Conservation (phyloP, 202 grass and related monocot genomes). For the Saccharum hybrid region DNA sequence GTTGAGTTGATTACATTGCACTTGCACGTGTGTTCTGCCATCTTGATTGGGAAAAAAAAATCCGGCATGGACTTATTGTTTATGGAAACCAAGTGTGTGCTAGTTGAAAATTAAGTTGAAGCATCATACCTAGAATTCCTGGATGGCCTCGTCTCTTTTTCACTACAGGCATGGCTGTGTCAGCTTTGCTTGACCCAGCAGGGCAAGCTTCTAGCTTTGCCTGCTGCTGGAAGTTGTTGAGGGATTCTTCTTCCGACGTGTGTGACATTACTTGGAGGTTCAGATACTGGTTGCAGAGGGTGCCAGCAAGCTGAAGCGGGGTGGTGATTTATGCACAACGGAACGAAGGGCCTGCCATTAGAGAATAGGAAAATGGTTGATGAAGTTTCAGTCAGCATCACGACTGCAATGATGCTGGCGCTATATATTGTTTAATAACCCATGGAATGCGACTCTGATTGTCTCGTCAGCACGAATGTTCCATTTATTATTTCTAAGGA, state of each 20-base stretch:
- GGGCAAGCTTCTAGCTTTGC: slow-evolving; percentile 36
- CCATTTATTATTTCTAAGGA: too few species aligned
- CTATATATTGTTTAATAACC: background rate
- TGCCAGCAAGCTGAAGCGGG: slow-evolving; percentile 36
- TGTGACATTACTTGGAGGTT: slow-evolving; percentile 53
- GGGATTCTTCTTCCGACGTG: slow-evolving; percentile 63
- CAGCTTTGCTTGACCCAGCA: slow-evolving; percentile 50
- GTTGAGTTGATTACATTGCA: slow-evolving; percentile 26
- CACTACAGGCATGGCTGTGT: slow-evolving; percentile 35
- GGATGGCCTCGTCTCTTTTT: slow-evolving; percentile 67
- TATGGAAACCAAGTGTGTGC: background rate
- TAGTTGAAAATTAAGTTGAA: slow-evolving; percentile 23
- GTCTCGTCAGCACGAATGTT: too few species aligned
- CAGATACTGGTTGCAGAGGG: slow-evolving; percentile 39
- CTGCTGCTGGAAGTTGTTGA: slow-evolving; percentile 59
- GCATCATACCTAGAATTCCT: slow-evolving; percentile 52
- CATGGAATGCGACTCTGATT: too few species aligned
- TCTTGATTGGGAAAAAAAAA: background rate
- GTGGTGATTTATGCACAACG: slow-evolving; percentile 53
- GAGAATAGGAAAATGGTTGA: slow-evolving; percentile 37
- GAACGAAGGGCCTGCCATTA: slow-evolving; percentile 27
- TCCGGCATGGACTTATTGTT: background rate
- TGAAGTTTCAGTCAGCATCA: slow-evolving; percentile 48
- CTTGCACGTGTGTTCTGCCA: slow-evolving; percentile 37
- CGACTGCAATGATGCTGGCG: slow-evolving; percentile 35